Percentiles rank a stretch among this genome's conserved stretches.
Evolutionary conservation across 2,329 filamentous ascomycete species (phyloP).

Genomic region (Ophiostoma quercus): DNA sequence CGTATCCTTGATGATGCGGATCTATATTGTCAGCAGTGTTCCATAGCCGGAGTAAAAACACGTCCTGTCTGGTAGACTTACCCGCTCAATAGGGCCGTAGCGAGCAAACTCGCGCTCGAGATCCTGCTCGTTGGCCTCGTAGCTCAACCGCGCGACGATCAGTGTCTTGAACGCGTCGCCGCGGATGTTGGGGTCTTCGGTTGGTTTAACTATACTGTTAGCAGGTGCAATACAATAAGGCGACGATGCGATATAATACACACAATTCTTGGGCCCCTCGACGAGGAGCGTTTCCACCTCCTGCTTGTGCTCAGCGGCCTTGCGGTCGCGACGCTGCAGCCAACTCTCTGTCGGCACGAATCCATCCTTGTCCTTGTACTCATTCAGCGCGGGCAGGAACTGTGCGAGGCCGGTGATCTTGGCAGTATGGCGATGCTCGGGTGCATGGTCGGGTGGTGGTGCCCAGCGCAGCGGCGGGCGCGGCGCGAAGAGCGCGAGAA

Average conservation of each 20-base stretch:
- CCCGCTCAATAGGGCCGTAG: slow-evolving; percentile 89
- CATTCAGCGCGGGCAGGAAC: slow-evolving; percentile 66
- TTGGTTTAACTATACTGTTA: slow-evolving; percentile 61
- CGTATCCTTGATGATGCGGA: slow-evolving; percentile 78
- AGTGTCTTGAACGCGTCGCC: slow-evolving; percentile 94
- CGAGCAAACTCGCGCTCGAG: slow-evolving; percentile 89
- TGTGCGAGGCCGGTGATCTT: slow-evolving; percentile 67
- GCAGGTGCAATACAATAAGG: background rate
- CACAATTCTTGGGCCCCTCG: slow-evolving; percentile 62
- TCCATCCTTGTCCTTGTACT: slow-evolving; percentile 71
- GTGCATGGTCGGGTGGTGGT: slow-evolving; percentile 72
- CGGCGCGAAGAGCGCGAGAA: slow-evolving; percentile 90
- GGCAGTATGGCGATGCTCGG: slow-evolving; percentile 73
- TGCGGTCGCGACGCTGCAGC: slow-evolving; percentile 79
- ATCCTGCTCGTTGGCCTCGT: slow-evolving; percentile 82
- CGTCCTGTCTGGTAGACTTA: slow-evolving; percentile 40
- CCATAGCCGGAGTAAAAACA: slow-evolving; percentile 3
- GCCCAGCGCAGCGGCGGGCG: slow-evolving; percentile 88
- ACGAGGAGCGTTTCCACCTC: slow-evolving; percentile 58
- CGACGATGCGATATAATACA: slow-evolving; percentile 27
- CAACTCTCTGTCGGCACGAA: slow-evolving; percentile 87
- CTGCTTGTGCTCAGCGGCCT: slow-evolving; percentile 73
- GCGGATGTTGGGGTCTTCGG: slow-evolving; percentile 78
- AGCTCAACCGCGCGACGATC: slow-evolving; percentile 84
- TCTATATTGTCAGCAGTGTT: slow-evolving; percentile 47